A percentile compares a stretch with the other conserved stretches of the same genome.
Evolutionary conservation across 495 filamentous ascomycete species (phyloP).

Genomic region (Echria macrotheca): DNA sequence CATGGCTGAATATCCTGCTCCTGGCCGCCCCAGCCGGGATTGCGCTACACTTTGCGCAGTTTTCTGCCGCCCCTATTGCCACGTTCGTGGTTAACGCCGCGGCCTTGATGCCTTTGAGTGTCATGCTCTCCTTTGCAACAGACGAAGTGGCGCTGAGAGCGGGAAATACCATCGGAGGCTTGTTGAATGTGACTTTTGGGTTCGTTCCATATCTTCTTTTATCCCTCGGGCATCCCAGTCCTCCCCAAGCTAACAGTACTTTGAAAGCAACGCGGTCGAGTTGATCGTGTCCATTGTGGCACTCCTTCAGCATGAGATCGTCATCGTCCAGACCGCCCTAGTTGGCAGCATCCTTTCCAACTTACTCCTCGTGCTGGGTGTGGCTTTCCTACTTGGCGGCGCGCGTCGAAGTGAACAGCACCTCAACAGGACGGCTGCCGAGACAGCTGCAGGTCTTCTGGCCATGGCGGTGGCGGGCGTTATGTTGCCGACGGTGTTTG

Average conservation of each 20-base stretch:
- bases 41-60: constrained; percentile 57
- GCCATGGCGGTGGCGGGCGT: constrained; percentile 72
- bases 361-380: constrained; percentile 82
- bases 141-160: constrained; percentile 79
- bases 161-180: constrained; percentile 77
- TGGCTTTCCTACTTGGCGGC: constrained; percentile 90
- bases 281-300: constrained; percentile 87
- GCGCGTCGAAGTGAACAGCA: constrained; percentile 72
- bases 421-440: constrained; percentile 88
- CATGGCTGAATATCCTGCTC: constrained; percentile 77
- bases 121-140: constrained; percentile 81
- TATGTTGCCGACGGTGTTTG: constrained; percentile 87
- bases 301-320: constrained; percentile 62
- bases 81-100: constrained; percentile 83
- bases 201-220: constrained; percentile 31
- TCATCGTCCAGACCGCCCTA: constrained; percentile 88
- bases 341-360: constrained; percentile 91
- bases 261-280: constrained; percentile 75
- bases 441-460: constrained; percentile 79
- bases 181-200: constrained; percentile 86
- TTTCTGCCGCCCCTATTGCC: constrained; percentile 46
- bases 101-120: constrained; percentile 80
- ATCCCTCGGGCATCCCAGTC: too few relatives aligned
- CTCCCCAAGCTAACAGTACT: background rate
- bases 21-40: constrained; percentile 74